Evolutionary conservation across 2,329 filamentous ascomycete genomes (phyloP).

Genomic region (Blumeria hordei): DNA sequence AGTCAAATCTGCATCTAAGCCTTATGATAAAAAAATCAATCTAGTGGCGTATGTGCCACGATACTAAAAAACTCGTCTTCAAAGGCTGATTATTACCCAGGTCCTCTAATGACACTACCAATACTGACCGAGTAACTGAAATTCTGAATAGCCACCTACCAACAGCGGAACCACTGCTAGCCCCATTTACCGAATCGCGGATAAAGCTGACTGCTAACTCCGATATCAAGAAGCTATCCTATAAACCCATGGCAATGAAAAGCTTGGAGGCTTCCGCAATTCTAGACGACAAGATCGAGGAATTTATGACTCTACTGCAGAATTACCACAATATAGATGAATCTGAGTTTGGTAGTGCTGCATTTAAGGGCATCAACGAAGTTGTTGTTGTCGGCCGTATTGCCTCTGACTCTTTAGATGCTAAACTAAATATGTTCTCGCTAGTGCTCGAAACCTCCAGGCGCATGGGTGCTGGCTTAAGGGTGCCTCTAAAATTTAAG

Average conservation of each 20-base stretch:
- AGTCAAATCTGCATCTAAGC: conserved; percentile 18
- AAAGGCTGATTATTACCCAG: conserved; percentile 14
- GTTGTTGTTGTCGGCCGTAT: conserved; percentile 81
- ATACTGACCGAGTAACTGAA: conserved; percentile 63
- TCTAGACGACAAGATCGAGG: conserved; percentile 84
- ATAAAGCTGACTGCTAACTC: conserved; percentile 70
- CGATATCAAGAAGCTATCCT: conserved; percentile 72
- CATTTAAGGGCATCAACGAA: conserved; percentile 60
- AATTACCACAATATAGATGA: conserved; percentile 55
- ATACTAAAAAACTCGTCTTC: neutral
- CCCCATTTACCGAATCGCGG: conserved; percentile 48
- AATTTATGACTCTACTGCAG: conserved; percentile 53
- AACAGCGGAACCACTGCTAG: conserved; percentile 41
- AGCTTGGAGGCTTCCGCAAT: conserved; percentile 79
- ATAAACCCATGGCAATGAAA: conserved; percentile 89
- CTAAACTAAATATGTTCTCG: conserved; percentile 64
- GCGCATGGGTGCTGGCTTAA: conserved; percentile 55
- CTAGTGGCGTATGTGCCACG: conserved; percentile 8
- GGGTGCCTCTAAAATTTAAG: conserved; percentile 58
- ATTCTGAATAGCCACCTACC: conserved; percentile 56
- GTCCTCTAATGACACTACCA: conserved; percentile 51
- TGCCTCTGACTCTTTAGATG: conserved; percentile 66
- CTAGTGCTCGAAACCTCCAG: conserved; percentile 75
- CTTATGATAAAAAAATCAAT: conserved; percentile 5
- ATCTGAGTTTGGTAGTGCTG: conserved; percentile 65